Evolutionary conservation across 2,329 filamentous ascomycete species (phyloP).

Genomic region (Cercospora zeae-maydis): DNA sequence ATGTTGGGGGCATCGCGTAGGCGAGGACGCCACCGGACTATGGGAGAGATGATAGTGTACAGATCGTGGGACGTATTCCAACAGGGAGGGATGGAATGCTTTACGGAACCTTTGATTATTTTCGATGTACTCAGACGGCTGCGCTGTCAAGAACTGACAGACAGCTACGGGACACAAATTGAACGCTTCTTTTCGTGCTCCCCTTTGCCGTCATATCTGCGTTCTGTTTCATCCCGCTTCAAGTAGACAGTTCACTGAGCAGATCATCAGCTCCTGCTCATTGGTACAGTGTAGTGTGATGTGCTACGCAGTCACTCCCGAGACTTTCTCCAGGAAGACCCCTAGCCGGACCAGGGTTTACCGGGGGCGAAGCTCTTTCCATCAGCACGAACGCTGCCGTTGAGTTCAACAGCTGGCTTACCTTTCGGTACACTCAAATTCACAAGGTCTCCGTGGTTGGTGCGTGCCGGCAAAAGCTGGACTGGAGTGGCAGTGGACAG

Average conservation of each 20-base stretch:
- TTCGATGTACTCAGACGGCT: not conserved
- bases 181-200: not conserved
- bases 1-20: not conserved
- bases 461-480: constrained; percentile 23
- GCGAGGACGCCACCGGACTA: not conserved
- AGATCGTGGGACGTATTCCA: too few relatives aligned
- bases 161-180: not conserved
- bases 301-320: not conserved
- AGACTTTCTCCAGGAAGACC: constrained; percentile 10
- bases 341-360: constrained; percentile 18
- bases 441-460: constrained; percentile 20
- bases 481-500: not conserved
- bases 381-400: constrained; percentile 4
- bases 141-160: not conserved
- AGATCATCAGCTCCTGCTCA: not conserved
- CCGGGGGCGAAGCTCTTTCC: constrained; percentile 20
- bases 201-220: not conserved
- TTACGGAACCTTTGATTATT: not conserved
- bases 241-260: not conserved
- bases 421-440: constrained; percentile 28
- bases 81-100: not conserved
- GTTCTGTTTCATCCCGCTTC: not conserved
- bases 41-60: too few relatives aligned
- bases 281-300: not conserved
- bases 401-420: constrained; percentile 10